Base-by-base conservation (phyloP, 495 filamentous ascomycete species). In the Hypoxylon rickii region DNA sequence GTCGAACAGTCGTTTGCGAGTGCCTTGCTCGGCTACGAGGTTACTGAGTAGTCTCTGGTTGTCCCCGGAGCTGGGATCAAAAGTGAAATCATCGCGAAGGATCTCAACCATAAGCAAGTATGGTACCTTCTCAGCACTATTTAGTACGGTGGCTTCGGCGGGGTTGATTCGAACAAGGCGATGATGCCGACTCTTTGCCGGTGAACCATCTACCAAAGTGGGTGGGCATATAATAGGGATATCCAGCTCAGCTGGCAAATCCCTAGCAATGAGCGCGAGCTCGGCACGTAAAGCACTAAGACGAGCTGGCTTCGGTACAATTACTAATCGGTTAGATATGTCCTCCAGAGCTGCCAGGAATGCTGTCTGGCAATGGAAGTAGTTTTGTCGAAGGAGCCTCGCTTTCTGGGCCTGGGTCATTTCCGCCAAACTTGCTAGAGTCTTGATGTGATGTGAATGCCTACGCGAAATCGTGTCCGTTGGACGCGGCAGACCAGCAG, bases 51-150 rank as follows among this genome's bases (percentile, higher is more conserved):
- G 69, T 43, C 75, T 73, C 56, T 86, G 73, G 57, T 90, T 90
- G 26, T 84, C 80, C 29, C 74, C 71, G 1, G 84, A 82, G 29
- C 83, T 81, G 3, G 87, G 85, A 51, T 90, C 81, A 59, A 90
- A 90, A 47, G 83, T 83, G 64, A 90, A 89, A 58, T 90, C 87
- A 29, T 90, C 87, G 3, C 79, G 73, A 34, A 90, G 67, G 6
- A 90, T 82, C 63, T 90, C 87, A 3, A 90, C 78, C 87, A 90
- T 89, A 5, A 90, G 74, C 17, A 90, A 63, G 65, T 88, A 90
- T 6, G 87, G 87, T 12, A 90, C 88, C 59, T 87, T 84, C 61
- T 90, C 88, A 6, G 87, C 87, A 59, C 88, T 90, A 67, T 90
- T 90, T 42, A 90, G 62, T 31, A 89, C 88, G 3, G 86, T 89